Base-by-base conservation (phyloP, 768 basidiomycete species). In the Pulveroboletus sp. region DNA sequence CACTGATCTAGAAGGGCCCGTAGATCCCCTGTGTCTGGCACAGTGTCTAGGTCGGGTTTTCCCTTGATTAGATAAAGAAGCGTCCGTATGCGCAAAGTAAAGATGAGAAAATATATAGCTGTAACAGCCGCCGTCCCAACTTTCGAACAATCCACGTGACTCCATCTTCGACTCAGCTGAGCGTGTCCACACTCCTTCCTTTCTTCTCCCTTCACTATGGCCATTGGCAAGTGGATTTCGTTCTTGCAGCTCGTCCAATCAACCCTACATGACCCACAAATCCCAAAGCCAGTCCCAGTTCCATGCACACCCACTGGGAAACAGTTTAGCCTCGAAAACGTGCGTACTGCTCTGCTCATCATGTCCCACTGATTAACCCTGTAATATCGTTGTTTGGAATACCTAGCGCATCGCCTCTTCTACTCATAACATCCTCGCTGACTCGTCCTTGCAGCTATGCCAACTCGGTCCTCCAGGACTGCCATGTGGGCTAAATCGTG, bases 281-380 rank as follows among this genome's bases (percentile, higher is more conserved):
- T 48, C 25, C 55, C 69, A 6, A 50, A 59, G 37, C 64, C 72
- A 45, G 55, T 68, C 32, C 69, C 73, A 33, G 60, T 72, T 52
- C 72, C 75, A 40, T 73, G 80, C 14, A 54, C 60, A 25, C 81
- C 89, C 49, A 87, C 90, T 69, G 80, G 79, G 50, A 92, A 93
- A 76, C 86, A 83, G 64, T 95, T 94, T 75, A 95, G 95, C n/a
- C 75, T 97, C 45, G 95, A 97, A 76, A 98, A 98, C 68, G 93
- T 94, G 67, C 62, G 93, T 80, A 4, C 17, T 19, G 38, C 34
- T 43, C n/a, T 37, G 39, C 43, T 51, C 6, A 43, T 25, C 39
- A 17, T 11, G 42, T 49, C 34, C 45, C 21, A 34, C 46, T 61
- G 35, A 58, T 43, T 52, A 23, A 9, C 42, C n/a, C 40, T 33